These are phyloP conservation scores for Puccinia coronata DNA, from an alignment of 1,284 basidiomycete species.

Conservation along the genomic window DNA sequence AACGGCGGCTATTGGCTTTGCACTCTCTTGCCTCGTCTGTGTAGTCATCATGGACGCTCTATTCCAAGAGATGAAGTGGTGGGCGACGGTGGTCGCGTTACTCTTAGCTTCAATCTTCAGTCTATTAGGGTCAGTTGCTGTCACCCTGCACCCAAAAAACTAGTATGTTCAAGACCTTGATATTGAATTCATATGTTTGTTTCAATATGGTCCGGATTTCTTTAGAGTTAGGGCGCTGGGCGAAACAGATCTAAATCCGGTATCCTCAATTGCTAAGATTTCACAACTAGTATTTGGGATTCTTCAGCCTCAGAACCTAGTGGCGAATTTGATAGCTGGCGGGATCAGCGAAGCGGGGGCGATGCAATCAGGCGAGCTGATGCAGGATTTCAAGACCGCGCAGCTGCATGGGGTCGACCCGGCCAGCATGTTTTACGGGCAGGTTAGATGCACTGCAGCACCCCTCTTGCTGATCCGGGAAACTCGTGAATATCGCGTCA, in stretches of 20 bases:
- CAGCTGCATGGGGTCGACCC: slow-evolving; percentile 67
- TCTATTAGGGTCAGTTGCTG: slow-evolving; percentile 45
- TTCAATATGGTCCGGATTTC: neutral
- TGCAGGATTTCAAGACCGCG: slow-evolving; percentile 98
- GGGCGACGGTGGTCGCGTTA: slow-evolving; percentile 44
- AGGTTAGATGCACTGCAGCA: slow-evolving; percentile 57
- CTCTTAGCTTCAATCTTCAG: slow-evolving; percentile 47
- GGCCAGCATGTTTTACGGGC: slow-evolving; percentile 59
- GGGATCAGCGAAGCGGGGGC: slow-evolving; percentile 95
- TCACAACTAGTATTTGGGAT: slow-evolving; percentile 91
- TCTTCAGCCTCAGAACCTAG: slow-evolving; percentile 79
- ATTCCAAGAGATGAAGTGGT: slow-evolving; percentile 47
- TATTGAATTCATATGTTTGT: neutral
- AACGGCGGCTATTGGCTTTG: slow-evolving; percentile 28
- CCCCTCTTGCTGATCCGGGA: slow-evolving; percentile 68
- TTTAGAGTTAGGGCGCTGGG: slow-evolving; percentile 54
- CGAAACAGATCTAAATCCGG: slow-evolving; percentile 58
- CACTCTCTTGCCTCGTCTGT: slow-evolving; percentile 38
- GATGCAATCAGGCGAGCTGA: slow-evolving; percentile 93
- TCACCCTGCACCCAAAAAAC: too few species aligned
- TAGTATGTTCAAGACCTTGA: too few species aligned
- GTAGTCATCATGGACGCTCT: slow-evolving; percentile 24
- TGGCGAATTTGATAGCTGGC: slow-evolving; percentile 93
- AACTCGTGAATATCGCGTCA: too few species aligned
- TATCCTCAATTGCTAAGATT: slow-evolving; percentile 91